Evolutionary conservation across 805 yeast species (phyloP).

Genomic region (Cyberlindnera mrakii): DNA sequence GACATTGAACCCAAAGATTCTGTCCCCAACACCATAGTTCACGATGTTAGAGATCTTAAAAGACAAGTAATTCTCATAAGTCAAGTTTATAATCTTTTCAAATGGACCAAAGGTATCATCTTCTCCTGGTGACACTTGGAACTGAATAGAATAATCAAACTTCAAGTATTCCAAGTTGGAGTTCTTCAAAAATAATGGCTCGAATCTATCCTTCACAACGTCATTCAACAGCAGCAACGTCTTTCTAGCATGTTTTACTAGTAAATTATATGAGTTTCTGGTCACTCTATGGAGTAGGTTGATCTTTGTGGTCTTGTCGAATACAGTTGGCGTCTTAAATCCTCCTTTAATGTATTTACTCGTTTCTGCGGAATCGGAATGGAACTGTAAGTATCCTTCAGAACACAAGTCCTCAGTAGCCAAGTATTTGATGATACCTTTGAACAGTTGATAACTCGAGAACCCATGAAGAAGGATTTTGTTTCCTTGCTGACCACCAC

Average conservation of each 20-base stretch:
- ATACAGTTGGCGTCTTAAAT: slow-evolving; percentile 67
- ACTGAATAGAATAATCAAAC: slow-evolving; percentile 50
- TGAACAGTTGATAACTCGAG: slow-evolving; percentile 89
- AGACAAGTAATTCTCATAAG: slow-evolving; percentile 59
- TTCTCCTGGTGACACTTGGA: slow-evolving; percentile 40
- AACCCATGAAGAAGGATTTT: slow-evolving; percentile 79
- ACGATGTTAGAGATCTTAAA: slow-evolving; percentile 57
- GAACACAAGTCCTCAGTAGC: slow-evolving; percentile 70
- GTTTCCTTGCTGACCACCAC: slow-evolving; percentile 74
- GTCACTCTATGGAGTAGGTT: slow-evolving; percentile 82
- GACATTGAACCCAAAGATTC: slow-evolving; percentile 31
- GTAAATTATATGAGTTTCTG: slow-evolving; percentile 51
- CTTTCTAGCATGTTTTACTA: slow-evolving; percentile 61
- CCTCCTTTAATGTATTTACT: slow-evolving; percentile 46
- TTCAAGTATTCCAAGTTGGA: slow-evolving; percentile 48
- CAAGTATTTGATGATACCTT: slow-evolving; percentile 75
- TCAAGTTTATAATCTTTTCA: slow-evolving; percentile 66
- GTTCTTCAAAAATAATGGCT: slow-evolving; percentile 63
- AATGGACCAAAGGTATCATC: slow-evolving; percentile 52
- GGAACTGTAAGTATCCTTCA: slow-evolving; percentile 62
- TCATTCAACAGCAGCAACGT: slow-evolving; percentile 70
- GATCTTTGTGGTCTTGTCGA: slow-evolving; percentile 69
- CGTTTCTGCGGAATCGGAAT: slow-evolving; percentile 35
- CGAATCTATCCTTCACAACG: slow-evolving; percentile 78
- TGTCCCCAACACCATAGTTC: slow-evolving; percentile 49